These are phyloP conservation scores for Penicillium olsonii DNA, from an alignment of 2,329 filamentous ascomycete genomes.

Conservation along the genomic window DNA sequence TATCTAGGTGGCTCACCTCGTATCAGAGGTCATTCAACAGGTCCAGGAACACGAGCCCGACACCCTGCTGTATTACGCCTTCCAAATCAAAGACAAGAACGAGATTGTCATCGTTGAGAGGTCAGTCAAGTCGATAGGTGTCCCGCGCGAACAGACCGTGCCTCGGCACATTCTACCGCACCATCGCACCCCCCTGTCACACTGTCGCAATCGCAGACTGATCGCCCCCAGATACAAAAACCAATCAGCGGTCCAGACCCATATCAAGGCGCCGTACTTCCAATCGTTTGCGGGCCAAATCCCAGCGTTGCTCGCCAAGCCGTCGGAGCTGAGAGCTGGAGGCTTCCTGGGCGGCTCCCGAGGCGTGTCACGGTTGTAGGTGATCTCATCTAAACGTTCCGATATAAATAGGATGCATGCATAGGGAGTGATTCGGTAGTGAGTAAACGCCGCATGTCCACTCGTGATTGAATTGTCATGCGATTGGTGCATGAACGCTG, in stretches of 20 bases:
- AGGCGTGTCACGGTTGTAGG: slow-evolving; percentile 26
- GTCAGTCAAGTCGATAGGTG: slow-evolving; percentile 16
- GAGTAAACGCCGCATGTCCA: slow-evolving; percentile 1
- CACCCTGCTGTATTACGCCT: slow-evolving; percentile 34
- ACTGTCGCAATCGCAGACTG: neutral
- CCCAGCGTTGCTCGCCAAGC: slow-evolving; percentile 21
- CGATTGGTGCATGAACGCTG: slow-evolving; percentile 21
- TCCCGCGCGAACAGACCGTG: slow-evolving; percentile 4
- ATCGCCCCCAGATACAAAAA: slow-evolving; percentile 27
- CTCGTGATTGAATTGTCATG: slow-evolving; percentile 21
- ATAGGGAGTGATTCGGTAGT: slow-evolving; percentile 1
- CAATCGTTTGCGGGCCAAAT: slow-evolving; percentile 23
- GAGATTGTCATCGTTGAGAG: slow-evolving; percentile 38
- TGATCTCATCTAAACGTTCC: too few relatives aligned
- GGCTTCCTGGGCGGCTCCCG: slow-evolving; percentile 20
- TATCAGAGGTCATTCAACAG: slow-evolving; percentile 29
- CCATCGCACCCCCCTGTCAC: neutral
- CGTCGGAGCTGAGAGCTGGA: slow-evolving; percentile 26
- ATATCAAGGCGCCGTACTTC: slow-evolving; percentile 28
- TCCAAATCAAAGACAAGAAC: slow-evolving; percentile 27
- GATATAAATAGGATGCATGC: slow-evolving; percentile 20
- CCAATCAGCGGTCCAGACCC: slow-evolving; percentile 25
- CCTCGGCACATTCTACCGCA: slow-evolving; percentile 15
- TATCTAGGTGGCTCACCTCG: slow-evolving; percentile 26
- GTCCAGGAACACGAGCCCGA: slow-evolving; percentile 36